These are phyloP conservation scores for Neurospora discreta DNA, from an alignment of 495 filamentous ascomycete species.

Conservation along the genomic window DNA sequence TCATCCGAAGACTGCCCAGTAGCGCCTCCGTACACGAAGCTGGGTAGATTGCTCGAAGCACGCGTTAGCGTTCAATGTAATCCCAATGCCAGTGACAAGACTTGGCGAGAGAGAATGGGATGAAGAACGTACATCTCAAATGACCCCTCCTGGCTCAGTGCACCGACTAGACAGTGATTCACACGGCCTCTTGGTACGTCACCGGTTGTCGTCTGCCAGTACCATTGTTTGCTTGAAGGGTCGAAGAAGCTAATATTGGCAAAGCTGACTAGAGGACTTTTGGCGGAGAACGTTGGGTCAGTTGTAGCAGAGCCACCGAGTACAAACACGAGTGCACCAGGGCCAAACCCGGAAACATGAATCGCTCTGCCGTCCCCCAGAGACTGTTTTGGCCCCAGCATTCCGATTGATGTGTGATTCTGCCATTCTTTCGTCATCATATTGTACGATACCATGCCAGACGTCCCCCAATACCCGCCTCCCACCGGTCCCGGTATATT, in stretches of 20 bases:
- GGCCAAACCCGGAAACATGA: slow-evolving; percentile 16
- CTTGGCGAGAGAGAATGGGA: neutral
- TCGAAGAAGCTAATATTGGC: slow-evolving; percentile 25
- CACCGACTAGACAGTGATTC: slow-evolving; percentile 18
- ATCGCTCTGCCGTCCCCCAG: slow-evolving; percentile 13
- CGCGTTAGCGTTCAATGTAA: neutral
- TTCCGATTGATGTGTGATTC: slow-evolving; percentile 4
- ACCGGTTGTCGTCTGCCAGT: slow-evolving; percentile 23
- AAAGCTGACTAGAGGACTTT: slow-evolving; percentile 5
- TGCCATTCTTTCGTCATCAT: slow-evolving; percentile 9
- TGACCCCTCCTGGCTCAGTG: slow-evolving; percentile 20
- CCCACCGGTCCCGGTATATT: too few species aligned
- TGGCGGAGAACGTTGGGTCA: neutral
- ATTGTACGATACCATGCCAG: slow-evolving; percentile 13
- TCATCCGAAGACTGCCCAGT: slow-evolving; percentile 7
- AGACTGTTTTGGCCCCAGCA: slow-evolving; percentile 5
- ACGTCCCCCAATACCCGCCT: too few species aligned
- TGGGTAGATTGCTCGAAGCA: neutral
- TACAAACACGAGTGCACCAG: slow-evolving; percentile 23
- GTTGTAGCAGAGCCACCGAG: slow-evolving; percentile 19
- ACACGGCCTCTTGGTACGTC: slow-evolving; percentile 4
- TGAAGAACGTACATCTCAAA: slow-evolving; percentile 20
- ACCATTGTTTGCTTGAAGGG: slow-evolving; percentile 21
- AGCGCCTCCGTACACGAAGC: slow-evolving; percentile 26
- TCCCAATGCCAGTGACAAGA: neutral